Evolutionary conservation across 208 protist genomes (phyloP).

Genomic region (Trypanosomatidae sp.): DNA sequence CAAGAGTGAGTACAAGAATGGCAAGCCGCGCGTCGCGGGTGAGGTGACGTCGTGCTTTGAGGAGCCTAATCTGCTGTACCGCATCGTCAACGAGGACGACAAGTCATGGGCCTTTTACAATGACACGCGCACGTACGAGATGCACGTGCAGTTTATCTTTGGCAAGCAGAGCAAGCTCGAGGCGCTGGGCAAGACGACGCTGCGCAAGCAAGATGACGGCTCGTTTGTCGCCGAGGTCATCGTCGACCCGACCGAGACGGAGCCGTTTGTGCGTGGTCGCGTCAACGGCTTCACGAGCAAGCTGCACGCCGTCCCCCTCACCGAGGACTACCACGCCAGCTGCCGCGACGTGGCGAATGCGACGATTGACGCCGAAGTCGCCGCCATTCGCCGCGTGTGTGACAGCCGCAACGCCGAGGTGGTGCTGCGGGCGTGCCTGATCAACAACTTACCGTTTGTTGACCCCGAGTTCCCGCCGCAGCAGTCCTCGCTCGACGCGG

Average conservation of each 20-base stretch:
- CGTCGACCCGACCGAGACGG: constrained; percentile 66
- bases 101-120: constrained; percentile 78
- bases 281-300: constrained; percentile 57
- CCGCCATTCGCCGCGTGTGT: constrained; percentile 18
- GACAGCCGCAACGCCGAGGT: constrained; percentile 27
- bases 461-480: constrained; percentile 59
- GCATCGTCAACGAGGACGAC: constrained; percentile 38
- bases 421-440: constrained; percentile 35
- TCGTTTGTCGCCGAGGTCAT: constrained; percentile 23
- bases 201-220: constrained; percentile 17
- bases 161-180: constrained; percentile 38
- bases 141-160: constrained; percentile 64
- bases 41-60: constrained; percentile 65
- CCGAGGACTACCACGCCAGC: constrained; percentile 30
- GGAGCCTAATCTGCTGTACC: constrained; percentile 65
- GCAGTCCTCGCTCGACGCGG: constrained; percentile 31
- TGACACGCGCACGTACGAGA: constrained; percentile 51
- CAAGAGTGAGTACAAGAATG: constrained; percentile 36
- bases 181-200: constrained; percentile 35
- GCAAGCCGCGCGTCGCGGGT: constrained; percentile 32
- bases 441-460: constrained; percentile 45
- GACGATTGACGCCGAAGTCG: constrained; percentile 20
- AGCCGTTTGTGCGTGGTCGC: constrained; percentile 51
- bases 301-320: constrained; percentile 32
- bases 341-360: constrained; percentile 15